Evolutionary conservation across 2,329 filamentous ascomycete species (phyloP).

Genomic region (Alternaria ventricosa): DNA sequence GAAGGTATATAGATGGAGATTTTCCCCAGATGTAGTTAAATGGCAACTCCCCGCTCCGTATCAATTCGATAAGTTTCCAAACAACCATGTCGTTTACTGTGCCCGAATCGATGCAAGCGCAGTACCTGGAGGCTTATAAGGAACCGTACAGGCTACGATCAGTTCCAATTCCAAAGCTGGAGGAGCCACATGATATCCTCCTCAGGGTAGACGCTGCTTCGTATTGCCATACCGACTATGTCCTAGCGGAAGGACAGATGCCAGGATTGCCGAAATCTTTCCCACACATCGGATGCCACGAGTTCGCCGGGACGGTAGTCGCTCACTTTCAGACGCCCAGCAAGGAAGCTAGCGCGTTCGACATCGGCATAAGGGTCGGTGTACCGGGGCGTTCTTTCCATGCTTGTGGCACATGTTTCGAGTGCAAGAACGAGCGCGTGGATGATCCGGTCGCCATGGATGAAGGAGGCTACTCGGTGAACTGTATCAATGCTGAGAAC

Average conservation of each 20-base stretch:
- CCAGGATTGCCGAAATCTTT: slow-evolving; percentile 45
- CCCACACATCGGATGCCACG: slow-evolving; percentile 56
- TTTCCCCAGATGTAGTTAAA: background rate
- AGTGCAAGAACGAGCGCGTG: slow-evolving; percentile 42
- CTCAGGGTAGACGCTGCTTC: slow-evolving; percentile 56
- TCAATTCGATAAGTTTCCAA: too few relatives aligned
- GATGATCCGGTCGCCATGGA: slow-evolving; percentile 42
- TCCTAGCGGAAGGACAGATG: slow-evolving; percentile 47
- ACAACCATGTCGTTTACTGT: slow-evolving; percentile 22
- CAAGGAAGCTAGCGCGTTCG: slow-evolving; percentile 22
- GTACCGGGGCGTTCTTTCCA: slow-evolving; percentile 53
- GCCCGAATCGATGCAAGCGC: slow-evolving; percentile 48
- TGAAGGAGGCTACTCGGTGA: slow-evolving; percentile 50
- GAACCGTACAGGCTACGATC: slow-evolving; percentile 49
- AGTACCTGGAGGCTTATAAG: slow-evolving; percentile 52
- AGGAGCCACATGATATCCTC: slow-evolving; percentile 51
- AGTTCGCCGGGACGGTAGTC: slow-evolving; percentile 56
- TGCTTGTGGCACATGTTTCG: slow-evolving; percentile 52
- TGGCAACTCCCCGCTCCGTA: background rate
- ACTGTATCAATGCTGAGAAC: slow-evolving; percentile 44
- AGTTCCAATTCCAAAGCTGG: slow-evolving; percentile 43
- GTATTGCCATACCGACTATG: slow-evolving; percentile 56
- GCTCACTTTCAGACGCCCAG: slow-evolving; percentile 32
- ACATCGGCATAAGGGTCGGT: slow-evolving; percentile 47
- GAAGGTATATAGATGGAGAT: background rate